These are phyloP conservation scores for Cystofilobasidium ferigula DNA, from an alignment of 768 basidiomycete species.

Conservation along the genomic window DNA sequence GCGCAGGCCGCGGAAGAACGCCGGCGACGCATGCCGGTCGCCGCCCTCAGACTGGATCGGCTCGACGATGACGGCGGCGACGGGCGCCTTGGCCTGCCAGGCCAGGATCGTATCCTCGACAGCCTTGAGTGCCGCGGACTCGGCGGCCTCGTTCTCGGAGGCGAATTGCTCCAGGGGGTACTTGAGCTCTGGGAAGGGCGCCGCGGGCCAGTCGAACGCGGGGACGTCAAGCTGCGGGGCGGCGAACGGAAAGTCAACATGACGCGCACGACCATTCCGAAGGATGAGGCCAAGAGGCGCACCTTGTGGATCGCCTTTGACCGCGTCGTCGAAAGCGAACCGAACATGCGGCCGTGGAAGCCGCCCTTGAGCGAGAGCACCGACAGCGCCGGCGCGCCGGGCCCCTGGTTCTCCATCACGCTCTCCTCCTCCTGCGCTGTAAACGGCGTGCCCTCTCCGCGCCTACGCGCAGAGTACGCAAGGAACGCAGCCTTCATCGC, in stretches of 20 bases:
- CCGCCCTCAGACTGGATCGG: conserved; percentile 42
- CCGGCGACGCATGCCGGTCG: conserved; percentile 41
- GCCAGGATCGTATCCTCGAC: conserved; percentile 34
- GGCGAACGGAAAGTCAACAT: not conserved
- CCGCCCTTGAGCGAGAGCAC: conserved; percentile 40
- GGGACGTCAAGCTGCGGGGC: conserved; percentile 38
- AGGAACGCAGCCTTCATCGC: conserved; percentile 36
- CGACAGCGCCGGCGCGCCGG: conserved; percentile 39
- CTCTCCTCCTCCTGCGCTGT: conserved; percentile 36
- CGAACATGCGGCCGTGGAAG: conserved; percentile 43
- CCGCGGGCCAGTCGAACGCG: conserved; percentile 43
- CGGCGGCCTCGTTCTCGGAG: conserved; percentile 38
- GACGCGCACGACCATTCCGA: too few species aligned
- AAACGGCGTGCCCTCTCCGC: conserved; percentile 34
- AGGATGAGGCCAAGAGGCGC: too few species aligned
- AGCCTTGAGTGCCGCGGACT: conserved; percentile 36
- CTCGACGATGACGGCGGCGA: conserved; percentile 44
- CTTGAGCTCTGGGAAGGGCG: conserved; percentile 39
- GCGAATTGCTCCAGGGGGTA: conserved; percentile 40
- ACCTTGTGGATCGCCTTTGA: conserved; percentile 43
- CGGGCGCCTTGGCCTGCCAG: conserved; percentile 34
- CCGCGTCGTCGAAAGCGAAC: conserved; percentile 39
- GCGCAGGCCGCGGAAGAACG: conserved; percentile 39
- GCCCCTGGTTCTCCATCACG: conserved; percentile 39
- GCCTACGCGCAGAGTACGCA: conserved; percentile 34